Conservation (phyloP, 306 rosid species). For the Rosa chinensis region DNA sequence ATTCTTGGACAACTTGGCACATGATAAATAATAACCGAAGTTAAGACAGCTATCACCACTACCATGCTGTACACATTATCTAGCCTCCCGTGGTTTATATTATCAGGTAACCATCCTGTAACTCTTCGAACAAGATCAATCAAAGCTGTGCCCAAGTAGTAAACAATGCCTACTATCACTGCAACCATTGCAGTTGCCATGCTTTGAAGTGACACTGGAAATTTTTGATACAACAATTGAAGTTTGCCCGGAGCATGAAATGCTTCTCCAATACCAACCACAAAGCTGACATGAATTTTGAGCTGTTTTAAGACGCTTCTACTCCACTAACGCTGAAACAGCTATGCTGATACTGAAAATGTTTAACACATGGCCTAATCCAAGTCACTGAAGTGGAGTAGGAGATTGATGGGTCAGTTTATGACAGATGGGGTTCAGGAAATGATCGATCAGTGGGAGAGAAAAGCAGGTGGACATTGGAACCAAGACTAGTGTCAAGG, state of each 20-base stretch:
- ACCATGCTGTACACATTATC: background rate
- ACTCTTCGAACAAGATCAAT: conserved; percentile 40
- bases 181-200: conserved; percentile 60
- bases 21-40: too few species aligned
- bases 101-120: conserved; percentile 42
- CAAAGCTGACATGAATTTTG: conserved; percentile 33
- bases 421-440: conserved; percentile 38
- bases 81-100: too few species aligned
- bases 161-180: conserved; percentile 37
- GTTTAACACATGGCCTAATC: conserved; percentile 51
- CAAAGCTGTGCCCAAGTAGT: conserved; percentile 43
- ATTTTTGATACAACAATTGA: conserved; percentile 55
- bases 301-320: conserved; percentile 49
- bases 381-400: conserved; percentile 47
- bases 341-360: conserved; percentile 31
- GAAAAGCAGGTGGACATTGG: conserved; percentile 38
- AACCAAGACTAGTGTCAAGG: conserved; percentile 13
- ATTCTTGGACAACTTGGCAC: too few species aligned
- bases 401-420: conserved; percentile 33
- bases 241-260: conserved; percentile 67
- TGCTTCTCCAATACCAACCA: conserved; percentile 72
- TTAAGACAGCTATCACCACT: too few species aligned
- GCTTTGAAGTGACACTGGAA: conserved; percentile 45
- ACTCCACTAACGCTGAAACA: conserved; percentile 59
- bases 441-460: conserved; percentile 42